Percentiles rank a stretch among this genome's conserved stretches.
phyloP scores from a whole-genome alignment of 192 early-diverging fungal species.

The Linnemannia exigua region DNA sequence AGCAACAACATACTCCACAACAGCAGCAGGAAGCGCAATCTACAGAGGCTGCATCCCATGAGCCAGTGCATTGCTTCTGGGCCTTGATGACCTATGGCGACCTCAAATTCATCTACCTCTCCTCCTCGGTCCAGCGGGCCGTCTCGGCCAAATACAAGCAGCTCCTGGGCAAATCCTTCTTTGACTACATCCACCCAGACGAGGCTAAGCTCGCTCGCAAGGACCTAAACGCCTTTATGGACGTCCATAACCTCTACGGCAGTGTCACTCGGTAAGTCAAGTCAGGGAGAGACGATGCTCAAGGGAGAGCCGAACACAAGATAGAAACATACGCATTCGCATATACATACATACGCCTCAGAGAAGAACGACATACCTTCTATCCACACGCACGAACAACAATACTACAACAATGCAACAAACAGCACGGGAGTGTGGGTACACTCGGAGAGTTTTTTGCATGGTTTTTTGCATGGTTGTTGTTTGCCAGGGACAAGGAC shows the following conservation, averaged over 20 bases:
- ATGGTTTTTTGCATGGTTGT: neutral
- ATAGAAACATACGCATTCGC: neutral
- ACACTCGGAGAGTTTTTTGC: neutral
- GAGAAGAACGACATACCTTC: neutral
- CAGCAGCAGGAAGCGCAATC: neutral
- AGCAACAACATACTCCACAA: slow-evolving; percentile 15
- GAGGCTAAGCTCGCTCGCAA: slow-evolving; percentile 57
- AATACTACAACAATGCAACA: neutral
- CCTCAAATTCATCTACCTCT: slow-evolving; percentile 60
- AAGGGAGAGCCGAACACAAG: neutral
- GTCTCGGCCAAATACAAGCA: slow-evolving; percentile 54
- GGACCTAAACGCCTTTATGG: slow-evolving; percentile 58
- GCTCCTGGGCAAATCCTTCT: slow-evolving; percentile 58
- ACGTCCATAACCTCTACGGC: slow-evolving; percentile 56
- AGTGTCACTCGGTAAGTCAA: slow-evolving; percentile 56
- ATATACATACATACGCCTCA: neutral
- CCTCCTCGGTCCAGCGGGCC: slow-evolving; percentile 51
- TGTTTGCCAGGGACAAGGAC: neutral
- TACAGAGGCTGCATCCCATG: neutral
- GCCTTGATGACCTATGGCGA: slow-evolving; percentile 58
- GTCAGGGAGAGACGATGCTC: neutral
- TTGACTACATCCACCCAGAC: slow-evolving; percentile 62
- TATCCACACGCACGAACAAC: neutral
- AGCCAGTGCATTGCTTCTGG: slow-evolving; percentile 57
- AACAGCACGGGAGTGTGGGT: neutral